A percentile compares a stretch with the other conserved stretches of the same genome.
These are phyloP conservation scores for Novymonas esmeraldas DNA, from an alignment of 208 protist species.

Conservation along the genomic window DNA sequence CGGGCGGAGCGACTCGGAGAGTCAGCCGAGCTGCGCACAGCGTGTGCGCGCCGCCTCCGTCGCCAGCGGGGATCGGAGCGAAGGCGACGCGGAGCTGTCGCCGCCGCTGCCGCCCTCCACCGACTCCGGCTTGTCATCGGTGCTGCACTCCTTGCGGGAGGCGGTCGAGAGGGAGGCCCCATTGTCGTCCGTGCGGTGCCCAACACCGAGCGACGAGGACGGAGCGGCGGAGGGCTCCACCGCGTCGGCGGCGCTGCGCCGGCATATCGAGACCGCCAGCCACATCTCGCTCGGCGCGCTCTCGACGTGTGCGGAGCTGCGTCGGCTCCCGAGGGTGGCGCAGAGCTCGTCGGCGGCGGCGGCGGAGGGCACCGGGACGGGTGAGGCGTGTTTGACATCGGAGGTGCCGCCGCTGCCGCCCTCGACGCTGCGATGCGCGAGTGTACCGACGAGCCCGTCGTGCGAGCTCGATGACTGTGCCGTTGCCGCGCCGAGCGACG, in stretches of 20 bases:
- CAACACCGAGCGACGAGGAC: too few species aligned
- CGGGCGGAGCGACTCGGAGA: neutral
- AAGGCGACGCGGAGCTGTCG: neutral
- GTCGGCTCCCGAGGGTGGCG: neutral
- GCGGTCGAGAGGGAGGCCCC: neutral
- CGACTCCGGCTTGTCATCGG: conserved; percentile 19
- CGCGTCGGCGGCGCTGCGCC: conserved; percentile 1
- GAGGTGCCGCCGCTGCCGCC: neutral
- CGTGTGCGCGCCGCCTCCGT: neutral
- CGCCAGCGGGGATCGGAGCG: neutral
- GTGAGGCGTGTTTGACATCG: neutral
- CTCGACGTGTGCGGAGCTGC: conserved; percentile 21
- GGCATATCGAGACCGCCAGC: conserved; percentile 5
- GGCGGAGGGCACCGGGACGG: neutral
- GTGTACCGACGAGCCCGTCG: too few species aligned
- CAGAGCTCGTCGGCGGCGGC: too few species aligned
- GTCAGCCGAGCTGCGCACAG: neutral
- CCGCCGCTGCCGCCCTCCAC: neutral
- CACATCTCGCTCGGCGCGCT: conserved; percentile 28
- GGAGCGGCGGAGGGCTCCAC: neutral
- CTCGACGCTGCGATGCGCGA: too few species aligned
- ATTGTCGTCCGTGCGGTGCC: neutral
- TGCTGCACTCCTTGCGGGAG: conserved; percentile 20
- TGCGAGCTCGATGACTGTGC: neutral
- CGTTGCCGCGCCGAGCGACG: neutral